phyloP scores from a whole-genome alignment of 805 yeast species.

The Metschnikowia santaceciliae region DNA sequence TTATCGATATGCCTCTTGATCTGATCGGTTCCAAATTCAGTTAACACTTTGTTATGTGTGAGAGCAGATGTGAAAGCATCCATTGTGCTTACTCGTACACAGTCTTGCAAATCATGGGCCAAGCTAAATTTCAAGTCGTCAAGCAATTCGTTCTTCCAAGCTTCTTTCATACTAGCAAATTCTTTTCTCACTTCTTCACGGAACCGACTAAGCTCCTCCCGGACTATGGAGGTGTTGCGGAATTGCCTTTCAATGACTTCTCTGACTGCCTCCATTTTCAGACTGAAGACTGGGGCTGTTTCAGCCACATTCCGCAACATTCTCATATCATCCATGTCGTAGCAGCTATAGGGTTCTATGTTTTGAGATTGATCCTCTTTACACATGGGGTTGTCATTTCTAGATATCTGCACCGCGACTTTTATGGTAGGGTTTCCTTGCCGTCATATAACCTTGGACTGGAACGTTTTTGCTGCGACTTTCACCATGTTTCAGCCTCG shows the following conservation, averaged over 20 bases:
- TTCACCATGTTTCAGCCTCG: too few relatives aligned
- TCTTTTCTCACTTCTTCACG: background rate
- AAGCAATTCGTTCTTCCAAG: background rate
- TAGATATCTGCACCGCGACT: background rate
- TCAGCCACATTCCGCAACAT: background rate
- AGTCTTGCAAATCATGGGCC: background rate
- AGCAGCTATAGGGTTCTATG: background rate
- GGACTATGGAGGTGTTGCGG: background rate
- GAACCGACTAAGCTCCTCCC: background rate
- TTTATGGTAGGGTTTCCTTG: background rate
- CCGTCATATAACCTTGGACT: background rate
- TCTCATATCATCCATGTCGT: background rate
- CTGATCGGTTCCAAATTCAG: background rate
- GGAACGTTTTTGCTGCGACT: background rate
- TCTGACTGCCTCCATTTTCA: background rate
- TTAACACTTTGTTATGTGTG: background rate
- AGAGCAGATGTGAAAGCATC: background rate
- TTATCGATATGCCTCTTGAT: background rate
- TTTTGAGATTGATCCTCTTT: background rate
- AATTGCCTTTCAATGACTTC: background rate
- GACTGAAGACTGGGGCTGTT: background rate
- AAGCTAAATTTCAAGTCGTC: background rate
- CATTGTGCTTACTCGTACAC: background rate
- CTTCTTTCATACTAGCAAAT: background rate
- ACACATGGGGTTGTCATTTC: background rate